Conservation (phyloP, 257 asterid genomes). For the Rehmannia glutinosa region DNA sequence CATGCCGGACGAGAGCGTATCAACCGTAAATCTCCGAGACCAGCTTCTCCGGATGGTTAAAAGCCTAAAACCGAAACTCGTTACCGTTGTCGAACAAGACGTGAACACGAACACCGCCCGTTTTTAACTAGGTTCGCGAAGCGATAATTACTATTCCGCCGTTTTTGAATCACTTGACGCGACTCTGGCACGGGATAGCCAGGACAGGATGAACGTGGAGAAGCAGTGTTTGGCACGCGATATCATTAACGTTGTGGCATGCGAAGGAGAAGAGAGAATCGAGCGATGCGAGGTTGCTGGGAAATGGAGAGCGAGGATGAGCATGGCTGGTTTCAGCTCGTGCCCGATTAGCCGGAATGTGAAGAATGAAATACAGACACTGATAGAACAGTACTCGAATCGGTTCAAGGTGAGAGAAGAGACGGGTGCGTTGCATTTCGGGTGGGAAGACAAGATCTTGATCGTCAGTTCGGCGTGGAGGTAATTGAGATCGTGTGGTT, state of each 20-base stretch:
- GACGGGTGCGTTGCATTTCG: conserved; percentile 73
- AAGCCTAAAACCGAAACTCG: conserved; percentile 70
- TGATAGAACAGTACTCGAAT: conserved; percentile 61
- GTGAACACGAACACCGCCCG: conserved; percentile 90
- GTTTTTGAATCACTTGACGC: conserved; percentile 90
- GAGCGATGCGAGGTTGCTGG: conserved; percentile 95
- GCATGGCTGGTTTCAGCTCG: conserved; percentile 86
- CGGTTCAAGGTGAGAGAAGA: conserved; percentile 70
- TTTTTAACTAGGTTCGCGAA: conserved; percentile 73
- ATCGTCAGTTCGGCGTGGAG: conserved; percentile 83
- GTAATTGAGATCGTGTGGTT: conserved; percentile 10
- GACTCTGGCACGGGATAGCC: conserved; percentile 62
- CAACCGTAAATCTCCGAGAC: conserved; percentile 69
- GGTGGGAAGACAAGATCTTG: conserved; percentile 86
- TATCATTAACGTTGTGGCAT: conserved; percentile 77
- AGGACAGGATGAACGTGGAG: conserved; percentile 85
- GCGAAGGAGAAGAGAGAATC: conserved; percentile 90
- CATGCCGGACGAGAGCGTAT: conserved; percentile 94
- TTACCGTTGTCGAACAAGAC: conserved; percentile 87
- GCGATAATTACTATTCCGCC: conserved; percentile 68
- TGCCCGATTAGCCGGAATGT: conserved; percentile 60
- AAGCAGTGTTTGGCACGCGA: conserved; percentile 95
- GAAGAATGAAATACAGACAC: conserved; percentile 45
- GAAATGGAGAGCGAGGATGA: conserved; percentile 97
- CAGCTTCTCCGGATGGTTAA: conserved; percentile 91